A percentile compares a stretch with the other conserved stretches of the same genome.
Conservation (phyloP, 441 rosid genomes). For the Eruca vesicaria region DNA sequence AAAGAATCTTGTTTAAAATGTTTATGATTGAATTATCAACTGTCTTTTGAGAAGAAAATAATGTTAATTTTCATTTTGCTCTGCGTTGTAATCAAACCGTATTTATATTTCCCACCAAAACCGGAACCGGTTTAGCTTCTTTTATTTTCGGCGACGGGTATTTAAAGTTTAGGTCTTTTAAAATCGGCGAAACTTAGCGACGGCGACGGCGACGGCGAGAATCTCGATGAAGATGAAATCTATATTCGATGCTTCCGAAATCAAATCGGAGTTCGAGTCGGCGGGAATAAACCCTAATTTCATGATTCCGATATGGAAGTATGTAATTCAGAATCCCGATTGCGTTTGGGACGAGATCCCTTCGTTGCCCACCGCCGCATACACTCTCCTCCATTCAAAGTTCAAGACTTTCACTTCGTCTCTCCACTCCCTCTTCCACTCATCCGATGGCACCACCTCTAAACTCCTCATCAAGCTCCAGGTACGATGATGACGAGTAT, state of each 20-base stretch:
- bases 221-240: constrained; percentile 43
- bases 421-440: constrained; percentile 63
- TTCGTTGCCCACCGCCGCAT: constrained; percentile 67
- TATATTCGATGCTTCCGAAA: constrained; percentile 62
- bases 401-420: constrained; percentile 78
- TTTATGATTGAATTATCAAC: too few species aligned
- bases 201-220: constrained; percentile 6
- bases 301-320: constrained; percentile 76
- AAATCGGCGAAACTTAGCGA: neutral
- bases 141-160: neutral
- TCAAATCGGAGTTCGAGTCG: constrained; percentile 54
- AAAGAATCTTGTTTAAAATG: too few species aligned
- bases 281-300: constrained; percentile 62
- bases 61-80: too few species aligned
- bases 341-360: constrained; percentile 77
- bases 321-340: constrained; percentile 70
- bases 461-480: constrained; percentile 78
- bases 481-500: too few species aligned
- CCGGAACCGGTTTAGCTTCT: neutral
- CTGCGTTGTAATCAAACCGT: too few species aligned
- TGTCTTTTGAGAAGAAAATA: too few species aligned
- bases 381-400: constrained; percentile 62
- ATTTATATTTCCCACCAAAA: neutral
- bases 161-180: constrained; percentile 22
- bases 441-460: constrained; percentile 79